Percentiles rank a stretch among this genome's conserved stretches.
Conservation (phyloP, 441 rosid genomes). For the Erysimum pusillum region DNA sequence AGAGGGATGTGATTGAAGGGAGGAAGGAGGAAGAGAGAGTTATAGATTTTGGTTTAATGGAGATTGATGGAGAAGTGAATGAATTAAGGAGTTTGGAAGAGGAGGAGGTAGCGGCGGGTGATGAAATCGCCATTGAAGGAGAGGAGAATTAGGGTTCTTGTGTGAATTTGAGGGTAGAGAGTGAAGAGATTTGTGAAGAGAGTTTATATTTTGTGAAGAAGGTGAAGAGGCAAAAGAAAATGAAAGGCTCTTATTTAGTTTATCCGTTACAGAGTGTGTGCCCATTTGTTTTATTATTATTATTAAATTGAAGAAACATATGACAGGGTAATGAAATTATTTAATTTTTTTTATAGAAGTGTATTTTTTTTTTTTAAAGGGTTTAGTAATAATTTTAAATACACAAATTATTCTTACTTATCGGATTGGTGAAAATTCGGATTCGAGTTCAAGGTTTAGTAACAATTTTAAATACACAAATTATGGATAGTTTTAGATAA, state of each 20-base stretch:
- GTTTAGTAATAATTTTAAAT: neutral
- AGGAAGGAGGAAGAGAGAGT: constrained; percentile 48
- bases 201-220: constrained; percentile 12
- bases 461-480: too few species aligned
- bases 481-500: too few species aligned
- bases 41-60: constrained; percentile 22
- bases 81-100: constrained; percentile 29
- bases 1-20: constrained; percentile 50
- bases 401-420: too few species aligned
- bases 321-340: neutral
- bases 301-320: constrained; percentile 4
- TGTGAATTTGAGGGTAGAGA: neutral
- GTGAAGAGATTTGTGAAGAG: constrained; percentile 13
- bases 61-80: constrained; percentile 36
- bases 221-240: constrained; percentile 4
- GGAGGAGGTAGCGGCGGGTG: constrained; percentile 34
- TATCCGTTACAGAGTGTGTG: constrained; percentile 18
- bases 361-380: neutral
- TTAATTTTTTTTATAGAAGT: neutral
- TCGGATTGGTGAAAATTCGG: too few species aligned
- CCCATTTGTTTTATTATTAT: neutral
- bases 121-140: constrained; percentile 39
- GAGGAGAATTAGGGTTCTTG: constrained; percentile 28
- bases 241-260: constrained; percentile 25
- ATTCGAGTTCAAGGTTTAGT: too few species aligned